These are phyloP conservation scores for Seiridium cupressi DNA, from an alignment of 2,329 filamentous ascomycete species.

Conservation along the genomic window DNA sequence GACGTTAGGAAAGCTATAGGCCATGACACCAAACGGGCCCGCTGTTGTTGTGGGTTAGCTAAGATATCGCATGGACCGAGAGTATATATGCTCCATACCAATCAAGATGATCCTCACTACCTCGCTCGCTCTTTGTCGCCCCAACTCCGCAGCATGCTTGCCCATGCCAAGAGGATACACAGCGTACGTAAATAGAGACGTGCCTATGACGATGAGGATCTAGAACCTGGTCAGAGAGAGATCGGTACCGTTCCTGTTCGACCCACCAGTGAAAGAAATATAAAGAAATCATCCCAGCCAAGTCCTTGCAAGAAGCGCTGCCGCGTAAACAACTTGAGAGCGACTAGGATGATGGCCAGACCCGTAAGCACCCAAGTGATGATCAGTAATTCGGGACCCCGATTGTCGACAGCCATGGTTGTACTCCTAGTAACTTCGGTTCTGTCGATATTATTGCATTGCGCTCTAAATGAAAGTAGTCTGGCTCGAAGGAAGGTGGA, in stretches of 20 bases:
- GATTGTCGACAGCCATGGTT: slow-evolving; percentile 12
- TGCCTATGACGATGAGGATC: slow-evolving; percentile 6
- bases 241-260: no score
- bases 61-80: background rate
- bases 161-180: slow-evolving; percentile 7
- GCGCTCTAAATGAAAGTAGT: background rate
- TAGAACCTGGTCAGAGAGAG: background rate
- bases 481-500: no score
- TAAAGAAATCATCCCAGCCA: slow-evolving; percentile 29
- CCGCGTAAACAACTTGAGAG: slow-evolving; percentile 21
- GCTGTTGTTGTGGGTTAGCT: background rate
- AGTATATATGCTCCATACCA: background rate
- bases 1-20: slow-evolving; percentile 9
- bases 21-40: slow-evolving; percentile 8
- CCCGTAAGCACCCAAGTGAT: slow-evolving; percentile 23
- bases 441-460: background rate
- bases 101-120: slow-evolving; percentile 8
- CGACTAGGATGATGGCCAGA: slow-evolving; percentile 17
- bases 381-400: slow-evolving; percentile 15
- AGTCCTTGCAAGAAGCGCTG: slow-evolving; percentile 13
- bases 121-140: background rate
- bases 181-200: slow-evolving; percentile 9
- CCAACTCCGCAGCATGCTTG: slow-evolving; percentile 2
- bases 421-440: background rate
- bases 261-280: slow-evolving; percentile 23